Percentiles rank a stretch among this genome's conserved stretches.
Evolutionary conservation across 768 basidiomycete species (phyloP).

Genomic region (Boletus coccyginus): DNA sequence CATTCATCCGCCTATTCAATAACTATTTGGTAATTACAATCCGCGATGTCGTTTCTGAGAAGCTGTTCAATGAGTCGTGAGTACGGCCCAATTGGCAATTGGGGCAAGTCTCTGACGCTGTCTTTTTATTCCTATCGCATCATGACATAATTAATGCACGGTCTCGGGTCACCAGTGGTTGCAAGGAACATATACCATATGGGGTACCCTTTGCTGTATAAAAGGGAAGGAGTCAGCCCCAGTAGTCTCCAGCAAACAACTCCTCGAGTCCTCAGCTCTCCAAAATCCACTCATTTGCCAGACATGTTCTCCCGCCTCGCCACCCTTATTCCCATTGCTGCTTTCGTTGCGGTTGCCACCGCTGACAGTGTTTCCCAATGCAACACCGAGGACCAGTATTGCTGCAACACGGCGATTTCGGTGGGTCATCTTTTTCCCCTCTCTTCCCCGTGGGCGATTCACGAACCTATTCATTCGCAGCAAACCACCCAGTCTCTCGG

Average conservation of each 20-base stretch:
- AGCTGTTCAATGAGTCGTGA: no score
- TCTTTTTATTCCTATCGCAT: no score
- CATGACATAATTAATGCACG: not conserved
- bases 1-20: no score
- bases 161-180: not conserved
- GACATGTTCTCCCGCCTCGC: slow-evolving; percentile 9
- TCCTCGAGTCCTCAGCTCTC: not conserved
- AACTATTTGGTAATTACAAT: no score
- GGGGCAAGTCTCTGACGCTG: not conserved
- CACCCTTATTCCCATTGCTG: slow-evolving; percentile 9
- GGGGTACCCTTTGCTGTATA: not conserved
- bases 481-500: no score
- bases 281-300: not conserved
- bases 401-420: no score
- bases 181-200: not conserved
- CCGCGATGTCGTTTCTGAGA: no score
- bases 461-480: no score
- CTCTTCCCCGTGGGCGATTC: no score
- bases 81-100: not conserved
- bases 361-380: not conserved
- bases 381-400: no score
- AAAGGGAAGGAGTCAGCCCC: not conserved
- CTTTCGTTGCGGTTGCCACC: not conserved
- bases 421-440: no score
- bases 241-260: not conserved